A percentile compares a stretch with the other conserved stretches of the same genome.
phyloP scores from a whole-genome alignment of 2,329 filamentous ascomycete genomes.

The Chlorencoelia australis region DNA sequence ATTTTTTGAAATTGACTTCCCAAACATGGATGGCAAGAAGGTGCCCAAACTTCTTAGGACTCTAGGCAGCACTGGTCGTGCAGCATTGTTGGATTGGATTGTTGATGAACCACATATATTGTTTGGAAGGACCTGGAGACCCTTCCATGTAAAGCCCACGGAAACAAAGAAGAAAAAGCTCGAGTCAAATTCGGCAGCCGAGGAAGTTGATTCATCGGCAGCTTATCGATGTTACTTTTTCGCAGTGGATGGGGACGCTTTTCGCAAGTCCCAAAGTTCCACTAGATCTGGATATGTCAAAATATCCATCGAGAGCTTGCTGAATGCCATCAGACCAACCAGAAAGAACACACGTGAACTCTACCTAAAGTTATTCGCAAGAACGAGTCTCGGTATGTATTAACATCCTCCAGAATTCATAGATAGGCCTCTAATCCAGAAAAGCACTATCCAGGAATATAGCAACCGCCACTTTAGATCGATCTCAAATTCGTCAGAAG shows the following conservation, averaged over 20 bases:
- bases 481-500: slow-evolving; percentile 34
- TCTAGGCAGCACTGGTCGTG: slow-evolving; percentile 25
- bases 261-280: not conserved
- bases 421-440: slow-evolving; percentile 2
- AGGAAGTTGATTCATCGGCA: slow-evolving; percentile 25
- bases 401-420: not conserved
- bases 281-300: slow-evolving; percentile 3
- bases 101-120: slow-evolving; percentile 17
- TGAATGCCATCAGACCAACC: slow-evolving; percentile 43
- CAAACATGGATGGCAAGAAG: slow-evolving; percentile 29
- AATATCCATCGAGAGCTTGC: slow-evolving; percentile 32
- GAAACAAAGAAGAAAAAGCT: slow-evolving; percentile 28
- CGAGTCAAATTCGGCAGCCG: slow-evolving; percentile 29
- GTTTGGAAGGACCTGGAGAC: slow-evolving; percentile 22
- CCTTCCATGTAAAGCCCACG: slow-evolving; percentile 21
- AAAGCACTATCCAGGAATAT: slow-evolving; percentile 36
- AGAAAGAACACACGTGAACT: slow-evolving; percentile 36
- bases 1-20: slow-evolving; percentile 46
- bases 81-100: slow-evolving; percentile 34
- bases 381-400: slow-evolving; percentile 43
- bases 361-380: slow-evolving; percentile 47
- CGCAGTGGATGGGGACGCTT: slow-evolving; percentile 36
- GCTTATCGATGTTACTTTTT: slow-evolving; percentile 43
- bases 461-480: slow-evolving; percentile 32
- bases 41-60: slow-evolving; percentile 24